phyloP scores from a whole-genome alignment of 805 yeast species.

The Pichia thaimueangensis region DNA sequence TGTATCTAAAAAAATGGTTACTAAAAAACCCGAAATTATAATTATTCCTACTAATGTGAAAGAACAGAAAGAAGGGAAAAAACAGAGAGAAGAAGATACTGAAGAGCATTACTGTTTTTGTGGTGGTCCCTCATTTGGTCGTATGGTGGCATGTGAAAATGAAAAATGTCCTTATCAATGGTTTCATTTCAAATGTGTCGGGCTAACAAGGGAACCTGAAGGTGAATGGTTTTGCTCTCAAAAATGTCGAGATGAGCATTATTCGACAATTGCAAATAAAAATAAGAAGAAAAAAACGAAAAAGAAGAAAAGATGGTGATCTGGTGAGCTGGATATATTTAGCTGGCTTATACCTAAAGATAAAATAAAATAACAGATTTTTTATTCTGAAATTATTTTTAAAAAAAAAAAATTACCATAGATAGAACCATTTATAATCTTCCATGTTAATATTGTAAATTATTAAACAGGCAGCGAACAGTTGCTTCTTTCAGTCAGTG shows the following conservation, averaged over 20 bases:
- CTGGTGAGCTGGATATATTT: no score
- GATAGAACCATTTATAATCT: no score
- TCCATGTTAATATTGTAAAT: no score
- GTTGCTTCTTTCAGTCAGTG: no score
- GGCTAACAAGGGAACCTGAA: slow-evolving; percentile 77
- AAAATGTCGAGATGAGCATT: slow-evolving; percentile 43
- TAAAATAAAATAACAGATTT: background rate
- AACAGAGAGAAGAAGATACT: background rate
- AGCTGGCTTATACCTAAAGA: no score
- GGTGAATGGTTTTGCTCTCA: slow-evolving; percentile 85
- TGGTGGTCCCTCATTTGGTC: slow-evolving; percentile 58
- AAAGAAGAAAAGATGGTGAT: slow-evolving; percentile 15
- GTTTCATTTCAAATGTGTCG: slow-evolving; percentile 97
- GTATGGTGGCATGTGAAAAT: slow-evolving; percentile 95
- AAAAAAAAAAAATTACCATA: no score
- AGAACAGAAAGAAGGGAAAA: background rate
- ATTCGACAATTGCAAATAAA: background rate
- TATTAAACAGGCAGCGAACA: background rate
- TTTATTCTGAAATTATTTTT: no score
- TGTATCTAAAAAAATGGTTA: no score
- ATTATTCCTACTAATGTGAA: background rate
- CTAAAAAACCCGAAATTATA: no score
- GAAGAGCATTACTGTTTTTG: slow-evolving; percentile 40
- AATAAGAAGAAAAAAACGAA: slow-evolving; percentile 13
- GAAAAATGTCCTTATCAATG: slow-evolving; percentile 78